Base-by-base conservation (phyloP, 441 rosid genomes). In the Euphorbia corollata region DNA sequence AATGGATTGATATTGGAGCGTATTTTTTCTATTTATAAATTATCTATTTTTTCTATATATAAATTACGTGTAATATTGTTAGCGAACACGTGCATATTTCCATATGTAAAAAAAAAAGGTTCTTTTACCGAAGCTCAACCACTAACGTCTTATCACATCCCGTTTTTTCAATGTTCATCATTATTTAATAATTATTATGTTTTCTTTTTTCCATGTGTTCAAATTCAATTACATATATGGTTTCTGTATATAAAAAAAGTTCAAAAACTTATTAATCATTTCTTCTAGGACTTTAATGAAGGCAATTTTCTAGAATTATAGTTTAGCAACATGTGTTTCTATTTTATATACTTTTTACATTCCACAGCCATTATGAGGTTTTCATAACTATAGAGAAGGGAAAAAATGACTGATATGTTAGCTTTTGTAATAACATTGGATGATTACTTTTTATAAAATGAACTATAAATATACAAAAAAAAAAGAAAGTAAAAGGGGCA, bases 61-160 rank as follows among this genome's bases (percentile, higher is more conserved):
- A 27, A 27, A 27, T 27, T 27, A 27, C 32, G 32, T 27, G 32
- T 4, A 27, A 27, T 27, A 27, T 27, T 27, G 32, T 27, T 27
- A 27, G 32, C n/a, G 32, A 27, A 27, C 32, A 27, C 32, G 32
- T 27, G 32, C 32, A 27, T 27, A 27, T 27, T 27, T 27, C 32
- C 32, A 27, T 27, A 27, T 27, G 32, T 27, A 1, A 27, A 27
- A 27, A n/a, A n/a, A n/a, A n/a, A n/a, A n/a, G n/a, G 32, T 27
- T 4, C 32, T 36, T 36, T 36, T 8, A 5, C 41, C 9, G 9
- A 36, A 36, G 38, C 62, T 53, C 38, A 48, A 22, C 61, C 43
- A 59, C 75, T 27, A 39, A 53, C 58, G 75, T 71, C 79, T 27
- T 63, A 32, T 75, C 75, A 64, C 51, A 64, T 56, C 34, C 39